Base-by-base conservation (phyloP, 2,329 filamentous ascomycete species). In the Cladosporium sp. region DNA sequence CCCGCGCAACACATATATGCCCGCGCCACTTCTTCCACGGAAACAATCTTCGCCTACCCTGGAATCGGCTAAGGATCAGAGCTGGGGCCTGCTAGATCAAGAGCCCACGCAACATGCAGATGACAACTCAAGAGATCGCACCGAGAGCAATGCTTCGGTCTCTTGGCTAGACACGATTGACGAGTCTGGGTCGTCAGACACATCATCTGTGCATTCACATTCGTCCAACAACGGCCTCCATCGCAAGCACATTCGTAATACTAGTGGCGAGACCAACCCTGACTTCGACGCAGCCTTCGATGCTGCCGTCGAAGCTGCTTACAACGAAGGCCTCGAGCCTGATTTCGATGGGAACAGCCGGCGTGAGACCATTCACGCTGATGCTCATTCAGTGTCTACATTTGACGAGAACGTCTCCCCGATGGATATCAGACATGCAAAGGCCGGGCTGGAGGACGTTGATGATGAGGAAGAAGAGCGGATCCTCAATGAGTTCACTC, bases 261-360 rank as follows among this genome's bases (percentile, higher is more conserved):
- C 84, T 2, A 94, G 91, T 69, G 88, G 88, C 53, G 88, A 85
- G 32, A 95, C 92, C 0, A 92, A 96, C 76, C 90, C 91, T 7
- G 93, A 97, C 74, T 97, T 98, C 70, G 93, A 97, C 78, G 93
- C 92, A 10, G 95, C 95, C 4, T 83, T 98, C 51, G 94, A 98
- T 79, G 94, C 93, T 26, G 95, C 95, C 16, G 93, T 98, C 10
- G 95, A 98, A 77, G 94, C 94, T 59, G 95, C 94, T 5, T 99
- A 98, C 76, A 91, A 97, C 75, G 93, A 97, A 68, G 91, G 91
- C 0, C 91, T 92, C 68, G 93, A 97, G 74, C 91, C 91, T 4
- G 87, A 86, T 76, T 83, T 84, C 21, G 77, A 83, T 7, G 79
- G 81, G 26, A 78, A 82, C 30, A 72, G 73, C 48, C 78, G 76